Evolutionary conservation across 805 yeast species (phyloP), one percentile per base, ranked within the genome.

Genomic region (Starmerella stellata): DNA sequence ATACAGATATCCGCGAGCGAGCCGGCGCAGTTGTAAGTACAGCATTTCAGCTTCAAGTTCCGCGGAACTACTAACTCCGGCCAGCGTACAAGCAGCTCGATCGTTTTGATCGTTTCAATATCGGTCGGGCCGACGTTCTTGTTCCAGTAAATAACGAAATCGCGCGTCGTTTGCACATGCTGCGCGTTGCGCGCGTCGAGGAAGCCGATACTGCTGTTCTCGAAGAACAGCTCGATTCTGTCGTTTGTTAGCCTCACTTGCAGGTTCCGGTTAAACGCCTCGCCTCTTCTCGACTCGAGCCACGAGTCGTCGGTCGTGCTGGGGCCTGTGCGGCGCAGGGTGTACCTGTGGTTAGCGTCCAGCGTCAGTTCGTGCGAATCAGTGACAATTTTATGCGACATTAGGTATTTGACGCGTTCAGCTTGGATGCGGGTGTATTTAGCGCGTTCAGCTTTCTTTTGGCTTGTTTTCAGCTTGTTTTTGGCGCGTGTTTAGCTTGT

Each of bases 1-100:
- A 40, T 33, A 3, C 43, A 39, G 16, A 35, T 15, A n/a, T 41
- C 44, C 5, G 37, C 44, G 14, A 46, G 34, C 18, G 36, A 17
- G 20, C 48, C 43, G n/a, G 43, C 44, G 51, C 49, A 45, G 41
- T 62, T 62, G 63, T 63, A 62, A 1, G 67, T 59, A 19, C 59
- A 47, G 3, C 57, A 50, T 30, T 49, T 48, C 11, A 60, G 51
- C 11, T 35, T 36, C 9, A 62, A 27, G 5, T 43, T 40, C 13
- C 36, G 30, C 16, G 20, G 27, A 4, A 9, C 28, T 11, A 37
- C 30, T 36, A 42, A 35, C 35, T 38, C 42, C 19, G 38, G 25
- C 46, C 50, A 45, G 28, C 40, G 38, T 20, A 38, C 23, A 15
- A 50, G 38, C 24, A 49, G 38, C 29, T 44, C 43, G 5, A 44